phyloP scores from a whole-genome alignment of 257 asterid species.

The Prunella vulgaris region DNA sequence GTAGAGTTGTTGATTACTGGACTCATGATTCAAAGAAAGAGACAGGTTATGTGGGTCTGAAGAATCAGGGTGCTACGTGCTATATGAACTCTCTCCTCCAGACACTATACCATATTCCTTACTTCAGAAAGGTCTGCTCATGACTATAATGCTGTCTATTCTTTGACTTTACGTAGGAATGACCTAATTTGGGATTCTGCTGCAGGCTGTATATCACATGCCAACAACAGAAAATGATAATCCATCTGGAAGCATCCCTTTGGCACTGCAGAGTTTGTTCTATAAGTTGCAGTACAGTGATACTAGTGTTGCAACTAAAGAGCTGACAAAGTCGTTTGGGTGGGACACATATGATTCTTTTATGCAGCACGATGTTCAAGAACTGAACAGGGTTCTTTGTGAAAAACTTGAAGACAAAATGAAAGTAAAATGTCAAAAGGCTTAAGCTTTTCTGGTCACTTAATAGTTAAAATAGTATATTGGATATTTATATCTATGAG shows the following conservation, averaged over 20 bases:
- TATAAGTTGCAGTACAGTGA: conserved; percentile 81
- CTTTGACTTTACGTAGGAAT: not conserved
- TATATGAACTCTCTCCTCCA: conserved; percentile 74
- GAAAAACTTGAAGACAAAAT: conserved; percentile 90
- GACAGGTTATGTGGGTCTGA: conserved; percentile 67
- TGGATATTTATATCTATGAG: not conserved
- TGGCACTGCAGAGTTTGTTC: conserved; percentile 83
- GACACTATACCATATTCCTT: conserved; percentile 66
- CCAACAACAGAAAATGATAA: conserved; percentile 82
- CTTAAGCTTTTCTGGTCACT: conserved; percentile 12
- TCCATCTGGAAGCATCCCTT: conserved; percentile 78
- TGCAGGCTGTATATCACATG: conserved; percentile 89
- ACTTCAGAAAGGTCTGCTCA: conserved; percentile 53
- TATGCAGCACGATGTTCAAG: conserved; percentile 91
- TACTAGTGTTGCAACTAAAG: conserved; percentile 80
- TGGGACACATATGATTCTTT: conserved; percentile 83
- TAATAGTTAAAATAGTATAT: conserved; percentile 9
- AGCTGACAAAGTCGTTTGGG: conserved; percentile 81
- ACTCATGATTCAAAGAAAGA: conserved; percentile 66
- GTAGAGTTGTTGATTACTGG: conserved; percentile 56
- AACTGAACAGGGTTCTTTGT: conserved; percentile 77
- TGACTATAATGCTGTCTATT: not conserved
- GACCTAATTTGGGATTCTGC: conserved; percentile 11
- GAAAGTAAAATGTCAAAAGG: conserved; percentile 45
- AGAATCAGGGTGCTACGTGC: conserved; percentile 77